phyloP scores from a whole-genome alignment of 1,139 yeast genomes.

The Protomyces pachydermus region DNA sequence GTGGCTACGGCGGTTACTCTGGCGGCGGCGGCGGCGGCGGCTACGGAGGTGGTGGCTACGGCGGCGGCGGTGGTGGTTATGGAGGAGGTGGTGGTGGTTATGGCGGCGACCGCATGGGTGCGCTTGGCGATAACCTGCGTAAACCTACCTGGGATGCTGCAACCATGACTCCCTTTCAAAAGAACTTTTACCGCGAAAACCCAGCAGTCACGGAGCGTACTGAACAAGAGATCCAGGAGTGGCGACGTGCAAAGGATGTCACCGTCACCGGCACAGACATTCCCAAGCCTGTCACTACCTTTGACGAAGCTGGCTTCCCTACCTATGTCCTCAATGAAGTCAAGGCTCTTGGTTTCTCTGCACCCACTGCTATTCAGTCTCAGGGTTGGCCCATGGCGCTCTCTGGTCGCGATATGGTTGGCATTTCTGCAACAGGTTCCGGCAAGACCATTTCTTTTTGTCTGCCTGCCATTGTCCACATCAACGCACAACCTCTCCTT shows the following conservation, averaged over 20 bases:
- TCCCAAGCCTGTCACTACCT: slow-evolving; percentile 88
- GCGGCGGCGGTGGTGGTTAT: slow-evolving; percentile 16
- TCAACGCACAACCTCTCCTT: slow-evolving; percentile 93
- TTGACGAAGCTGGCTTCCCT: slow-evolving; percentile 55
- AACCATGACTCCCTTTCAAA: slow-evolving; percentile 81
- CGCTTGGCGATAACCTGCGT: slow-evolving; percentile 54
- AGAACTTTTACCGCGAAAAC: slow-evolving; percentile 87
- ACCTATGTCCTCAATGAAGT: slow-evolving; percentile 85
- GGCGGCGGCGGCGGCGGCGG: slow-evolving; percentile 39
- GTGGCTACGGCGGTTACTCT: slow-evolving; percentile 15
- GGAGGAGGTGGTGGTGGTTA: slow-evolving; percentile 41
- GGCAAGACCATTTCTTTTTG: slow-evolving; percentile 97
- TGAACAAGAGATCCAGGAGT: slow-evolving; percentile 62
- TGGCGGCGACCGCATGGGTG: slow-evolving; percentile 45
- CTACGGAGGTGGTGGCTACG: slow-evolving; percentile 36
- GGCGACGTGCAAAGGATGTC: slow-evolving; percentile 84
- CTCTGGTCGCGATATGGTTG: slow-evolving; percentile 97
- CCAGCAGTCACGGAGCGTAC: slow-evolving; percentile 70
- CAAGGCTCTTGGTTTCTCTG: slow-evolving; percentile 84
- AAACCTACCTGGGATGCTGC: slow-evolving; percentile 73
- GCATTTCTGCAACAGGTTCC: slow-evolving; percentile 98
- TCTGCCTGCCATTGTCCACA: slow-evolving; percentile 93
- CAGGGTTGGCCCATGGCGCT: slow-evolving; percentile 99
- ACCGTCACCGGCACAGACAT: slow-evolving; percentile 73
- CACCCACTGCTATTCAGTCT: slow-evolving; percentile 94